Evolutionary conservation across 1,284 basidiomycete genomes (phyloP).

Genomic region (Pascua guehoae): DNA sequence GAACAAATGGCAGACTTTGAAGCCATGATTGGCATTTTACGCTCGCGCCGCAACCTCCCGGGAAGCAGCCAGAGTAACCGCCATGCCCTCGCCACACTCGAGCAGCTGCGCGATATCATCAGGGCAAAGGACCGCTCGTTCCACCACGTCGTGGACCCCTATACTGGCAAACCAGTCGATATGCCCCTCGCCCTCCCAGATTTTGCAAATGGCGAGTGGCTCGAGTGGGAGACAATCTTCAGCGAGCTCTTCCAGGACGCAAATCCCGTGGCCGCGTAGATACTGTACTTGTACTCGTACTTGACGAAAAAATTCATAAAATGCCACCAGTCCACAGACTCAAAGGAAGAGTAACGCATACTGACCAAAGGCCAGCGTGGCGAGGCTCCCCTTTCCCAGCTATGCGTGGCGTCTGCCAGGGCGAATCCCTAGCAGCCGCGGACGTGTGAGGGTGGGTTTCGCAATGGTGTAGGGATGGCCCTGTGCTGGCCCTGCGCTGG

Average conservation of each 20-base stretch:
- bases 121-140: not conserved
- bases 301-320: too few relatives aligned
- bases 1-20: not conserved
- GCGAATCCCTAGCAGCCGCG: too few relatives aligned
- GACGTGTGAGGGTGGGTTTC: too few relatives aligned
- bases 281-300: too few relatives aligned
- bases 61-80: not conserved
- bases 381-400: too few relatives aligned
- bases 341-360: too few relatives aligned
- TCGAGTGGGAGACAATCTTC: constrained; percentile 8
- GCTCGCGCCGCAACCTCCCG: not conserved
- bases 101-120: not conserved
- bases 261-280: too few relatives aligned
- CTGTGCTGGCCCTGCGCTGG: too few relatives aligned
- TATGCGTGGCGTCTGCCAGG: too few relatives aligned
- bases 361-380: too few relatives aligned
- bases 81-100: constrained; percentile 1
- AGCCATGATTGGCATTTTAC: constrained; percentile 1
- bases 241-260: not conserved
- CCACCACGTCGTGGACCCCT: not conserved
- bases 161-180: not conserved
- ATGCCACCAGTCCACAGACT: too few relatives aligned
- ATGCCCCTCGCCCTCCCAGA: not conserved
- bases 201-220: not conserved
- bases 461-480: too few relatives aligned